Base-by-base conservation (phyloP, 2,329 filamentous ascomycete genomes). In the Tolypocladium amazonense region DNA sequence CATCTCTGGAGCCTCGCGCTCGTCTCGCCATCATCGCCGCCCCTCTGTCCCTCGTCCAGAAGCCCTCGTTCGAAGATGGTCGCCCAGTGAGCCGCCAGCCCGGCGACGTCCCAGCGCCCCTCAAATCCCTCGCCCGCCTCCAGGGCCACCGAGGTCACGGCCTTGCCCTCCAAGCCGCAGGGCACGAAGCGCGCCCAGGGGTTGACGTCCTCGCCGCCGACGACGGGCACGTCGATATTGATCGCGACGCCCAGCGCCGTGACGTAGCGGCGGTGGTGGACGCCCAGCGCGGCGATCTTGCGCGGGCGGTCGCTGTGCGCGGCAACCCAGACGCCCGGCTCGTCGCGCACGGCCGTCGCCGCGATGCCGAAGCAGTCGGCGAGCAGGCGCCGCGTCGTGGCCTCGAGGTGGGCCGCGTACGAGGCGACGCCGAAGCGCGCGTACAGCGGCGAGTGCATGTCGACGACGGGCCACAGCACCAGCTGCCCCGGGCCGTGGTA, bases 401-500 rank as follows among this genome's bases (percentile, higher is more conserved):
- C 80, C 71, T 99, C 92, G 1, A 99, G 80, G 38, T 92, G 73
- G 41, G 85, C 81, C 7, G 96, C 88, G 74, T 96, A 96, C 62
- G 83, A 84, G 23, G 90, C 79, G 15, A 94, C 88, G 5, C 83
- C 86, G 25, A 94, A 78, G 54, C 69, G 77, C 0, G 76, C 75
- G 64, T 91, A 82, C 14, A 73, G 64, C 0, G 72, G 68, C 8
- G 82, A 79, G 59, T 84, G 84, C 60, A 97, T 81, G 72, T 96
- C 91, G n/a, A 96, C 72, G 57, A 97, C 84, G 3, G 93, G 91
- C 78, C 96, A 99, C n/a, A 92, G 85, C 41, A 97, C 89, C 56
- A 96, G 76, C 72, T 99, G 94, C 0, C 93, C 93, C 0, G 93
- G 94, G 0, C 93, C 94, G 71, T 99, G 94, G 76, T 96, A 97